Conservation (phyloP, 176 grass and related monocot species). For the Coix lacrymajobi region DNA sequence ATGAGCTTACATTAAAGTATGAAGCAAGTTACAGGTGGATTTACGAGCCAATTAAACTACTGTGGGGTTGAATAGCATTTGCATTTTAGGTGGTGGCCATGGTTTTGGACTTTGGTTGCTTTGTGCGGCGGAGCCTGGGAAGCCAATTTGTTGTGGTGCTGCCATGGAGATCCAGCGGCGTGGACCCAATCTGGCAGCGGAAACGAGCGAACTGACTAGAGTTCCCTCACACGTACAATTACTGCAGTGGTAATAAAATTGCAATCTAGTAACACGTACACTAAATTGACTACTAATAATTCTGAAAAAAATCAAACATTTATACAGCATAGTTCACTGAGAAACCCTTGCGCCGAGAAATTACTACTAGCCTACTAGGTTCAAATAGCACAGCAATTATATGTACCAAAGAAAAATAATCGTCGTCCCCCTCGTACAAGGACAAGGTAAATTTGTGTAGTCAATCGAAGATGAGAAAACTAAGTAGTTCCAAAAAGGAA, state of each 20-base stretch:
- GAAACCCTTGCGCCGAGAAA: not conserved
- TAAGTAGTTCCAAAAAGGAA: not conserved
- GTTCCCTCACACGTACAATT: too few relatives aligned
- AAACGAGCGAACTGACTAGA: too few relatives aligned
- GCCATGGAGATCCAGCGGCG: too few relatives aligned
- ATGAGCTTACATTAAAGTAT: not conserved
- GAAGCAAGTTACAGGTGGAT: not conserved
- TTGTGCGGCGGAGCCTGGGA: too few relatives aligned
- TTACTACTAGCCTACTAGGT: too few relatives aligned
- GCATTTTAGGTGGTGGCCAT: not conserved
- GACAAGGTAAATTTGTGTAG: not conserved
- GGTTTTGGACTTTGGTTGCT: not conserved
- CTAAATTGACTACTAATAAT: not conserved
- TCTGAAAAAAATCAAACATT: not conserved
- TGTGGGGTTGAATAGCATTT: not conserved
- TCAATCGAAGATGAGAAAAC: not conserved
- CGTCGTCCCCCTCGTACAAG: not conserved
- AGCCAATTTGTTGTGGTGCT: too few relatives aligned
- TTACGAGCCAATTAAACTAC: not conserved
- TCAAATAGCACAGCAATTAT: not conserved
- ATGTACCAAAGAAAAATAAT: not conserved
- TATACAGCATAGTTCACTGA: not conserved
- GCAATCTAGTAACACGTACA: too few relatives aligned
- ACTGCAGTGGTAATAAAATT: not conserved
- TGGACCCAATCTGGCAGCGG: too few relatives aligned